A percentile compares a stretch with the other conserved stretches of the same genome.
Evolutionary conservation across 352 stramenopile species (phyloP).

Genomic region (Globisporangium apiculatum): DNA sequence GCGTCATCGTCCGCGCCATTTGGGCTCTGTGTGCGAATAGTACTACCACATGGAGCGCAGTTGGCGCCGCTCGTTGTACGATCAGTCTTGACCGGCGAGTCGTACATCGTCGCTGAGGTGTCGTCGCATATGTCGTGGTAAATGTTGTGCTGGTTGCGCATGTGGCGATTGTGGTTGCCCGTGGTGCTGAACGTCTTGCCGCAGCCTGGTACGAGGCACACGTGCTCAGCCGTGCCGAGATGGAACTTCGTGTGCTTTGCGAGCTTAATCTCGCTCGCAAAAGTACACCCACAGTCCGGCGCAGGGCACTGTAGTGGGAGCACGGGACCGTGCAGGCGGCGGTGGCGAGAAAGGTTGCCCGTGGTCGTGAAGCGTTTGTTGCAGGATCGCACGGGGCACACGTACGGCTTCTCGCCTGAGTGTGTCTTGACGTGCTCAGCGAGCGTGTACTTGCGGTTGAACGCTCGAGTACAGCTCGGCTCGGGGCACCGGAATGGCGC

Average conservation of each 20-base stretch:
- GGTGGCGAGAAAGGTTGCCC: conserved; percentile 48
- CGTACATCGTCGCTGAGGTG: background rate
- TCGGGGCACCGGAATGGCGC: background rate
- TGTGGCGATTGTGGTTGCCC: conserved; percentile 44
- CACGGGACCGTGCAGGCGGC: conserved; percentile 35
- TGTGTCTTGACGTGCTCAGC: conserved; percentile 50
- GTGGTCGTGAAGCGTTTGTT: conserved; percentile 49
- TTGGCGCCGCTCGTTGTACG: no score
- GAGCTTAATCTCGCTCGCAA: conserved; percentile 34
- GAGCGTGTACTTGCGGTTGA: conserved; percentile 46
- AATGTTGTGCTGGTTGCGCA: conserved; percentile 16
- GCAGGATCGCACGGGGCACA: conserved; percentile 30
- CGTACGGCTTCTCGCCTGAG: conserved; percentile 40
- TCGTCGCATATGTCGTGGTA: conserved; percentile 2
- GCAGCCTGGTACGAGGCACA: conserved; percentile 27
- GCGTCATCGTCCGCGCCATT: conserved; percentile 4
- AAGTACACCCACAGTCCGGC: conserved; percentile 24
- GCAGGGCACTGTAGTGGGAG: conserved; percentile 30
- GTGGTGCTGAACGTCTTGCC: conserved; percentile 46
- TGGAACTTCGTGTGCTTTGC: conserved; percentile 50
- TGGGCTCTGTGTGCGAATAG: background rate
- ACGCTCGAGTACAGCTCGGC: conserved; percentile 15
- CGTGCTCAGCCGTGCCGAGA: conserved; percentile 26
- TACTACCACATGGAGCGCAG: background rate
- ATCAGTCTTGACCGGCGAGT: background rate